Evolutionary conservation across 768 basidiomycete genomes (phyloP).

Genomic region (Boletus sensibilis): DNA sequence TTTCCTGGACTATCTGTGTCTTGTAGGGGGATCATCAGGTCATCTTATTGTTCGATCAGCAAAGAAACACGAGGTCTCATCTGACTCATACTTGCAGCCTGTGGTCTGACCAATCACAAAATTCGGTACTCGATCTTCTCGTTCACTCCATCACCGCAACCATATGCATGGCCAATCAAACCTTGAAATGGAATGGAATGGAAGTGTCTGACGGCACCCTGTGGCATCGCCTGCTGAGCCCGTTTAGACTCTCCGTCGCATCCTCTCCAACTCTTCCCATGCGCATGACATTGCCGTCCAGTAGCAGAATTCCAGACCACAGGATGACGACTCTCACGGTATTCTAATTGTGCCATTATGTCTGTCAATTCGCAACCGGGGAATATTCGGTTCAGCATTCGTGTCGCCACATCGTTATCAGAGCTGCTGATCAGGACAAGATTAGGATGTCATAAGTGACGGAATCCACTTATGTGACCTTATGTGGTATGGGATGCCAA

Average conservation of each 20-base stretch:
- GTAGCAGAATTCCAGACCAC: neutral
- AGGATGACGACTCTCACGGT: neutral
- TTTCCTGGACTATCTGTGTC: neutral
- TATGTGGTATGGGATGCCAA: neutral
- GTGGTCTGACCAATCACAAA: slow-evolving; percentile 10
- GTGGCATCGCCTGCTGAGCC: neutral
- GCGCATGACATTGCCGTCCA: neutral
- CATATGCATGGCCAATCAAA: slow-evolving; percentile 22
- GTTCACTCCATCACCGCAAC: slow-evolving; percentile 22
- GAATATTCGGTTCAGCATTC: neutral
- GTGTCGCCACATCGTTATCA: slow-evolving; percentile 13
- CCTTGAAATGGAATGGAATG: slow-evolving; percentile 27
- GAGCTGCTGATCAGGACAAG: slow-evolving; percentile 9
- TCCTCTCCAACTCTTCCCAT: neutral
- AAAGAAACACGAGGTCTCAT: slow-evolving; percentile 5
- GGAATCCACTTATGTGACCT: slow-evolving; percentile 3
- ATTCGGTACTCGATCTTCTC: neutral
- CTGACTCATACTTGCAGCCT: neutral
- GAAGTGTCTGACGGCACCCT: slow-evolving; percentile 17
- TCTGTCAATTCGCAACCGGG: neutral
- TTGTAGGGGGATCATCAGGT: neutral
- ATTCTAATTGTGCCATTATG: neutral
- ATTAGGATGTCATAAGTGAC: no score
- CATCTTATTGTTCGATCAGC: slow-evolving; percentile 6
- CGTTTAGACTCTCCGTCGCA: neutral